Evolutionary conservation across 2,329 filamentous ascomycete species (phyloP).

Genomic region (Exophiala spinifera): DNA sequence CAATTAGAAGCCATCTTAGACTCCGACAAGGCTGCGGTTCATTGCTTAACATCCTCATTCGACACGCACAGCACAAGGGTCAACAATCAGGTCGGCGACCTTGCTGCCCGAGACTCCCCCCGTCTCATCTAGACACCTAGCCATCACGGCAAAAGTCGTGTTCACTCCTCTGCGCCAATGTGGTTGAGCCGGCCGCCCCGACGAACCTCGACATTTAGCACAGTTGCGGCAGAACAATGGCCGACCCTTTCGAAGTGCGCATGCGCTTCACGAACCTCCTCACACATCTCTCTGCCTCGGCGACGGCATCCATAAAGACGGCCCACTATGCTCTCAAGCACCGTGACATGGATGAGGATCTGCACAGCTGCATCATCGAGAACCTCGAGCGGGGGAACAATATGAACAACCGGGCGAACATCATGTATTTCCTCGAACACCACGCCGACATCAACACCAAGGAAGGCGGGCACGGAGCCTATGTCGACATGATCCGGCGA

Average conservation of each 20-base stretch:
- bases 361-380: slow-evolving; percentile 95
- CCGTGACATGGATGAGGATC: slow-evolving; percentile 90
- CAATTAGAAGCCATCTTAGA: slow-evolving; percentile 5
- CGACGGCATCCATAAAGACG: slow-evolving; percentile 84
- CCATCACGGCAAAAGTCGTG: too few species aligned
- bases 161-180: too few species aligned
- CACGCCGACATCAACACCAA: slow-evolving; percentile 82
- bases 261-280: slow-evolving; percentile 93
- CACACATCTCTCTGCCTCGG: slow-evolving; percentile 84
- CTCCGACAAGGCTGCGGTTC: neutral
- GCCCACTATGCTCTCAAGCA: slow-evolving; percentile 94
- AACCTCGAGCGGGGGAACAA: slow-evolving; percentile 79
- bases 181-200: neutral
- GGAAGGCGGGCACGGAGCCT: slow-evolving; percentile 68
- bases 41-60: neutral
- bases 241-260: slow-evolving; percentile 94
- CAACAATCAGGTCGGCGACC: neutral
- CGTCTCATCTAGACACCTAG: too few species aligned
- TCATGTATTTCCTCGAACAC: slow-evolving; percentile 98
- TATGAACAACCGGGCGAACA: slow-evolving; percentile 96
- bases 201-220: neutral
- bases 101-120: too few species aligned
- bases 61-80: too few species aligned
- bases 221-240: slow-evolving; percentile 49
- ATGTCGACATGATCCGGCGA: slow-evolving; percentile 89